These are phyloP conservation scores for Cryphonectria nitschkei DNA, from an alignment of 2,329 filamentous ascomycete species.

Conservation along the genomic window DNA sequence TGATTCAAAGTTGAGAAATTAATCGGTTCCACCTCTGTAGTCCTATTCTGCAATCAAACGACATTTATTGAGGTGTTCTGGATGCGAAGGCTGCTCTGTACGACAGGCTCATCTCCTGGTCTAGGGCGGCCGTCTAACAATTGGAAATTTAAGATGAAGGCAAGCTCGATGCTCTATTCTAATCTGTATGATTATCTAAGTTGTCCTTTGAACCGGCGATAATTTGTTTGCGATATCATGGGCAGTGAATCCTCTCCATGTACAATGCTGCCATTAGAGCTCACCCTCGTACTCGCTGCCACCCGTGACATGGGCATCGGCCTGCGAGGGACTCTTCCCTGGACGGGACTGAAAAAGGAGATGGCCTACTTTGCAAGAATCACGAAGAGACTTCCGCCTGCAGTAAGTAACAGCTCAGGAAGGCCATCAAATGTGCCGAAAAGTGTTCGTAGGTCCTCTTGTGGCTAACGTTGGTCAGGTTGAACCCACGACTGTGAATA, in stretches of 20 bases:
- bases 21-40: background rate
- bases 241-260: background rate
- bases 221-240: background rate
- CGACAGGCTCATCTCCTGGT: background rate
- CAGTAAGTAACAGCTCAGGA: slow-evolving; percentile 36
- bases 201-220: background rate
- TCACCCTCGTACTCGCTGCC: slow-evolving; percentile 93
- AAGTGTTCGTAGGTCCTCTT: background rate
- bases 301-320: slow-evolving; percentile 93
- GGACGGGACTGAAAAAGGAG: slow-evolving; percentile 85
- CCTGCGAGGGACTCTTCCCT: slow-evolving; percentile 76
- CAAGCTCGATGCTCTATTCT: background rate
- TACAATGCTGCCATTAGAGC: slow-evolving; percentile 49
- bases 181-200: background rate
- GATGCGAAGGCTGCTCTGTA: background rate
- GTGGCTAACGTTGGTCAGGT: slow-evolving; percentile 32
- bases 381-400: slow-evolving; percentile 67
- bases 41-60: background rate
- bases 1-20: background rate
- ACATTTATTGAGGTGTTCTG: background rate
- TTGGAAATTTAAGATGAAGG: background rate
- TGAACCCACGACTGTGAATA: slow-evolving; percentile 56
- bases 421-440: background rate
- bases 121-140: background rate
- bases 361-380: slow-evolving; percentile 95